Percentiles rank a stretch among this genome's conserved stretches.
Conservation (phyloP, 257 asterid genomes). For the Striga asiatica region DNA sequence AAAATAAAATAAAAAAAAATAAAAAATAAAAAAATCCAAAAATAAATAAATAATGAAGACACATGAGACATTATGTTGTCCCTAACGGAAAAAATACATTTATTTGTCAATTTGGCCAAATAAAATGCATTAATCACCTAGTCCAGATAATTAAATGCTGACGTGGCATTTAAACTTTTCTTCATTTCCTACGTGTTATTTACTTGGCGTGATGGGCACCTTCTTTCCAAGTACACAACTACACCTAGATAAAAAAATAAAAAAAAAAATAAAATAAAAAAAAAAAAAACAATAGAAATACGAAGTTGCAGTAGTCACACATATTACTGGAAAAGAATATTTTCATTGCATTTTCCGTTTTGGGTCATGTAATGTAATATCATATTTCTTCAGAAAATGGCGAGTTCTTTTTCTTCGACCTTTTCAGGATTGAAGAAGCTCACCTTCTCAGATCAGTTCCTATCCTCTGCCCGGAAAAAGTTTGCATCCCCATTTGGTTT, state of each 20-base stretch:
- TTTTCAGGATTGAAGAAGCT: constrained; percentile 36
- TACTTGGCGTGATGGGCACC: too few relatives aligned
- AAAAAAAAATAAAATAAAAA: background rate
- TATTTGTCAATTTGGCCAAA: too few relatives aligned
- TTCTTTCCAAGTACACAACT: too few relatives aligned
- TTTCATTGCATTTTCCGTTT: background rate
- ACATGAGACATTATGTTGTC: too few relatives aligned
- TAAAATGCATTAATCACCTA: too few relatives aligned
- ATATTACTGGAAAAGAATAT: background rate
- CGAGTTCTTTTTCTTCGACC: constrained; percentile 22
- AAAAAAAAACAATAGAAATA: background rate
- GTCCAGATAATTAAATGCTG: too few relatives aligned
- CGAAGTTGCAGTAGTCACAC: background rate
- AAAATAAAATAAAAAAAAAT: too few relatives aligned
- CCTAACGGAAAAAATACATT: too few relatives aligned
- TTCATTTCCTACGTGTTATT: too few relatives aligned
- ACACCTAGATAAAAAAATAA: background rate
- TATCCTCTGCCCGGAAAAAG: constrained; percentile 43
- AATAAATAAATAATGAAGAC: too few relatives aligned
- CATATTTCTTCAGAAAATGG: constrained; percentile 11
- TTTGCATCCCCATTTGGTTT: constrained; percentile 51
- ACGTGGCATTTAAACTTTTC: too few relatives aligned
- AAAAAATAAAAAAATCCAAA: too few relatives aligned
- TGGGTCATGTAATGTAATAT: background rate
- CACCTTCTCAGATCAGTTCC: constrained; percentile 42